Evolutionary conservation across 306 rosid genomes (phyloP).

Genomic region (Vicia faba): DNA sequence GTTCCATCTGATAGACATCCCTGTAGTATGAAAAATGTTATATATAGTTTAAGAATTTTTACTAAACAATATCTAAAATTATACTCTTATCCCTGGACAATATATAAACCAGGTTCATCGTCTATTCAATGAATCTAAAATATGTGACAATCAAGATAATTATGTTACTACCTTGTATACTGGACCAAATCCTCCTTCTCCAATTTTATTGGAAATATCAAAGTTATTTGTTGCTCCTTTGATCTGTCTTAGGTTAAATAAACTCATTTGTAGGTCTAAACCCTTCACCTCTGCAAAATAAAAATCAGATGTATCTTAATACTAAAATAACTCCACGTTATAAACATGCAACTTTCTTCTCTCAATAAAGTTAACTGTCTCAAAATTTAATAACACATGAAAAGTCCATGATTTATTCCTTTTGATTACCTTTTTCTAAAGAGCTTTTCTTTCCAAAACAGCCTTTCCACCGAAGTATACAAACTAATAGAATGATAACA

Average conservation of each 20-base stretch:
- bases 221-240: constrained; percentile 45
- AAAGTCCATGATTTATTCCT: background rate
- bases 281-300: constrained; percentile 42
- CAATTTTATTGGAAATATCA: constrained; percentile 10
- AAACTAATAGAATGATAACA: constrained; percentile 1
- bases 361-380: too few species aligned
- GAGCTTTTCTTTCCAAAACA: constrained; percentile 28
- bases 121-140: too few species aligned
- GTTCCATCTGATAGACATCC: constrained; percentile 13
- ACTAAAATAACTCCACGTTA: too few species aligned
- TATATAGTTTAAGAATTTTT: background rate
- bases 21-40: background rate
- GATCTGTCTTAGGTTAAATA: constrained; percentile 49
- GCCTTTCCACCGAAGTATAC: constrained; percentile 37
- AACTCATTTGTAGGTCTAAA: constrained; percentile 42
- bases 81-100: too few species aligned
- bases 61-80: background rate
- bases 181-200: constrained; percentile 53
- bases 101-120: too few species aligned
- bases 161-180: constrained; percentile 50
- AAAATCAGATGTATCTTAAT: background rate
- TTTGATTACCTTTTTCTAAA: constrained; percentile 31
- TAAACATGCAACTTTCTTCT: too few species aligned
- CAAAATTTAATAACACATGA: background rate
- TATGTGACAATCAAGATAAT: background rate